These are phyloP conservation scores for Physcomitrium patens DNA, from an alignment of 225 moss, liverwort and hornwort genomes.

Conservation along the genomic window DNA sequence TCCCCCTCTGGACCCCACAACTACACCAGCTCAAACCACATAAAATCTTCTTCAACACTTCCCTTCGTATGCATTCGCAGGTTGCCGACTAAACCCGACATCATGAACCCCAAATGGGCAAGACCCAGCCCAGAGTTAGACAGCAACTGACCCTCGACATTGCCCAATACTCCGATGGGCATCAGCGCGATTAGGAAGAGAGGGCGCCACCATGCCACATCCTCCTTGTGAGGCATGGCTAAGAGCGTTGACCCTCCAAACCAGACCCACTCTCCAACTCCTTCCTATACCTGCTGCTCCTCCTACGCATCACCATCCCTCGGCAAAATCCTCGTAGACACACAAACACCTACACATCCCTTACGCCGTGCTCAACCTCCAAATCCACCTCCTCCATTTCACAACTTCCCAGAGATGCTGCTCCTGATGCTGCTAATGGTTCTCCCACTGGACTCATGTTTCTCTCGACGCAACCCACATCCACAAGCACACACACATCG, in stretches of 20 bases:
- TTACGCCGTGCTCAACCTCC: conserved; percentile 3
- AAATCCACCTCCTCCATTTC: conserved; percentile 21
- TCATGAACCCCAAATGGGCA: neutral
- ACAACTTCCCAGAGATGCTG: conserved; percentile 9
- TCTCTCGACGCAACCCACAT: conserved; percentile 17
- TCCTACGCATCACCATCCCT: conserved; percentile 38
- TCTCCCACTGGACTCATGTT: conserved; percentile 4
- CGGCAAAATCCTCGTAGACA: conserved; percentile 11
- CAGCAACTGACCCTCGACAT: conserved; percentile 45
- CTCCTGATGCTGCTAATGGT: too few species aligned
- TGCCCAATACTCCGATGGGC: conserved; percentile 49
- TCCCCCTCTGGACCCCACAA: conserved; percentile 13
- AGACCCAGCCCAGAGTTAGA: conserved; percentile 15
- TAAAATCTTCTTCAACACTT: conserved; percentile 16
- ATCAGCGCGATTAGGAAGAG: conserved; percentile 51
- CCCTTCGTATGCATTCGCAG: neutral
- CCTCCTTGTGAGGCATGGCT: conserved; percentile 42
- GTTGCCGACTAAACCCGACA: neutral
- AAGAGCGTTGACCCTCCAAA: conserved; percentile 22
- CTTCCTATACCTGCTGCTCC: too few species aligned
- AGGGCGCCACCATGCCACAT: conserved; percentile 58
- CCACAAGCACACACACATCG: too few species aligned
- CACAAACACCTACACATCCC: conserved; percentile 22
- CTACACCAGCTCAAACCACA: neutral
- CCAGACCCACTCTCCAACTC: conserved; percentile 24